phyloP scores from a whole-genome alignment of 2,329 filamentous ascomycete genomes.

The Trichoderma oligosporum region DNA sequence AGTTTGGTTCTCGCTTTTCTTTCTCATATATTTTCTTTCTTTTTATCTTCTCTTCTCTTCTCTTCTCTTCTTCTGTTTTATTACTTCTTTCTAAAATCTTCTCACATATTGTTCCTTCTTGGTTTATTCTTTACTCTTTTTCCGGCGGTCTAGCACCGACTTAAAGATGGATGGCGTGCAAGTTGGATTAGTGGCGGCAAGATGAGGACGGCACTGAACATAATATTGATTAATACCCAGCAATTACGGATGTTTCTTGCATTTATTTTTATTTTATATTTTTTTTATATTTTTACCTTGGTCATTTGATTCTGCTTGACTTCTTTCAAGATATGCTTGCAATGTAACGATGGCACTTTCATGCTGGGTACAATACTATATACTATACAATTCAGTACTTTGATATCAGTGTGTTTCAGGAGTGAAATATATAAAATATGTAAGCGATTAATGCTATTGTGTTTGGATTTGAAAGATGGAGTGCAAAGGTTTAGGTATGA shows the following conservation, averaged over 20 bases:
- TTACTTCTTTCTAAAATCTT: background rate
- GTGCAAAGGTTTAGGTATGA: too few relatives aligned
- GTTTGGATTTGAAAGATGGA: too few relatives aligned
- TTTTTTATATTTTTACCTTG: background rate
- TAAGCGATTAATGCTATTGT: too few relatives aligned
- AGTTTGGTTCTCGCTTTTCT: background rate
- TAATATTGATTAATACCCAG: conserved; percentile 9
- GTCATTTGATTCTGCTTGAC: background rate
- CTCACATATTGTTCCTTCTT: background rate
- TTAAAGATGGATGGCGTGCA: background rate
- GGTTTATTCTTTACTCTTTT: background rate
- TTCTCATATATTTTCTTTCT: background rate
- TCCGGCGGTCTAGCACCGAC: background rate
- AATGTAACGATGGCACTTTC: background rate
- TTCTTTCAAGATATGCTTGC: too few relatives aligned
- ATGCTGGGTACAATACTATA: background rate
- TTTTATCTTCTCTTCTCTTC: background rate
- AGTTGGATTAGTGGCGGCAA: background rate
- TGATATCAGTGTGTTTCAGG: too few relatives aligned
- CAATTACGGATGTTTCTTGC: conserved; percentile 2
- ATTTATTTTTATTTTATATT: background rate
- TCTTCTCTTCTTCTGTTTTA: background rate
- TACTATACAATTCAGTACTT: background rate
- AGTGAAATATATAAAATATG: too few relatives aligned
- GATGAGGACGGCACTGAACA: conserved; percentile 5